Evolutionary conservation across 441 rosid species (phyloP).

Genomic region (Croton setiger): DNA sequence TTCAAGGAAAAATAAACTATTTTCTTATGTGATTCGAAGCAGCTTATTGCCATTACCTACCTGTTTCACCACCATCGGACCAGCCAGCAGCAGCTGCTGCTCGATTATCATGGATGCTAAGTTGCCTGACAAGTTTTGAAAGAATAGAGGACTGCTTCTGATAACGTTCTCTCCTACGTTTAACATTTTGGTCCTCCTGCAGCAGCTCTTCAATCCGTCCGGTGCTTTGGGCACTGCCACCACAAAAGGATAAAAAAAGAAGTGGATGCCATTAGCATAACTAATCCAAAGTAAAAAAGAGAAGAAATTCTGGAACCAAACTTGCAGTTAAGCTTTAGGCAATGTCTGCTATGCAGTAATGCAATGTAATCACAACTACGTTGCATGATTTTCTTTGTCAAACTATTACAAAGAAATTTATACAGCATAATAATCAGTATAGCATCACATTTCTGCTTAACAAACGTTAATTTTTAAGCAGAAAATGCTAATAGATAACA

Average conservation of each 20-base stretch:
- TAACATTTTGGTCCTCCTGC: slow-evolving; percentile 85
- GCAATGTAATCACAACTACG: too few relatives aligned
- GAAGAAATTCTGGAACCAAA: neutral
- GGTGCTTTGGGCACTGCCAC: slow-evolving; percentile 68
- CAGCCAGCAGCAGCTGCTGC: slow-evolving; percentile 88
- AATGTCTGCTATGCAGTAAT: too few relatives aligned
- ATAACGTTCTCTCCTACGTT: slow-evolving; percentile 68
- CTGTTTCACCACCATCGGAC: slow-evolving; percentile 56
- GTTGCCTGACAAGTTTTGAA: slow-evolving; percentile 79
- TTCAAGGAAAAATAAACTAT: neutral
- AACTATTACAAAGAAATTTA: too few relatives aligned
- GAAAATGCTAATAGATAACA: neutral
- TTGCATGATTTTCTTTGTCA: too few relatives aligned
- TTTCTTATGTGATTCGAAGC: neutral
- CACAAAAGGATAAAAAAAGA: slow-evolving; percentile 12
- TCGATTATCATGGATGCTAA: slow-evolving; percentile 84
- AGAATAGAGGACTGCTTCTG: slow-evolving; percentile 89
- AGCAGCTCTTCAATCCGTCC: slow-evolving; percentile 82
- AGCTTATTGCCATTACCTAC: slow-evolving; percentile 49
- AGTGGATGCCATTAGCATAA: slow-evolving; percentile 2
- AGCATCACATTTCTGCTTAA: too few relatives aligned
- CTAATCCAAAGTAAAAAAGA: neutral
- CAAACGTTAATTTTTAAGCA: neutral
- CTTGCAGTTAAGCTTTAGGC: neutral
- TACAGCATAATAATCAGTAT: too few relatives aligned